Percentiles rank a stretch among this genome's conserved stretches.
Conservation (phyloP, 73 alveolate species). For the Tetrahymena borealis region DNA sequence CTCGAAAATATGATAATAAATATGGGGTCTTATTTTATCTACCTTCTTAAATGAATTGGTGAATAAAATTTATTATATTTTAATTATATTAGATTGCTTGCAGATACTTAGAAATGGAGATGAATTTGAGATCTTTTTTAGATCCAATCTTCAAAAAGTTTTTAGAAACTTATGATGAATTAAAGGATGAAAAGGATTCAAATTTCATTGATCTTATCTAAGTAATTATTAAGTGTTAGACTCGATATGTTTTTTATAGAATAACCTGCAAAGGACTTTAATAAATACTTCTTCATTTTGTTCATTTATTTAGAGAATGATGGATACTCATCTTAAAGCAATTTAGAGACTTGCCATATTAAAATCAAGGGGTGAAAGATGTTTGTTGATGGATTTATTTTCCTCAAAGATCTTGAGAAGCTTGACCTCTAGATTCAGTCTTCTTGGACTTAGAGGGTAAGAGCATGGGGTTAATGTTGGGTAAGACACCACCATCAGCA, state of each 20-base stretch:
- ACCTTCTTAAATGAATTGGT: not conserved
- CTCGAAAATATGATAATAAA: not conserved
- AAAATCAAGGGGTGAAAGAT: not conserved
- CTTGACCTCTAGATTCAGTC: slow-evolving; percentile 1
- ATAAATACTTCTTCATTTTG: no score
- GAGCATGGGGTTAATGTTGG: slow-evolving; percentile 55
- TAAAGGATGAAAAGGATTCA: no score
- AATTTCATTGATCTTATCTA: no score
- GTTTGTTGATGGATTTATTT: not conserved
- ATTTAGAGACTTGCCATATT: not conserved
- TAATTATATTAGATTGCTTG: not conserved
- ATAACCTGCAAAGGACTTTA: no score
- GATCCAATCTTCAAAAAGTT: no score
- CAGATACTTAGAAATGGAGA: not conserved
- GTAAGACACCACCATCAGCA: slow-evolving; percentile 78
- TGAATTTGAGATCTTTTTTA: no score
- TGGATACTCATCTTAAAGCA: not conserved
- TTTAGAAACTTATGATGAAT: no score
- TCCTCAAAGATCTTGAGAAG: slow-evolving; percentile 2
- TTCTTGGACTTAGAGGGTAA: slow-evolving; percentile 22
- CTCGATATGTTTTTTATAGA: no score
- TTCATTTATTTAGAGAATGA: no score
- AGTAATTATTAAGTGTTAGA: no score
- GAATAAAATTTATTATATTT: not conserved
- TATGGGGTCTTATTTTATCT: slow-evolving; percentile 1